A percentile compares a stretch with the other conserved stretches of the same genome.
Conservation (phyloP, 148 eudicot genomes). For the Fagopyrum homotropicum region DNA sequence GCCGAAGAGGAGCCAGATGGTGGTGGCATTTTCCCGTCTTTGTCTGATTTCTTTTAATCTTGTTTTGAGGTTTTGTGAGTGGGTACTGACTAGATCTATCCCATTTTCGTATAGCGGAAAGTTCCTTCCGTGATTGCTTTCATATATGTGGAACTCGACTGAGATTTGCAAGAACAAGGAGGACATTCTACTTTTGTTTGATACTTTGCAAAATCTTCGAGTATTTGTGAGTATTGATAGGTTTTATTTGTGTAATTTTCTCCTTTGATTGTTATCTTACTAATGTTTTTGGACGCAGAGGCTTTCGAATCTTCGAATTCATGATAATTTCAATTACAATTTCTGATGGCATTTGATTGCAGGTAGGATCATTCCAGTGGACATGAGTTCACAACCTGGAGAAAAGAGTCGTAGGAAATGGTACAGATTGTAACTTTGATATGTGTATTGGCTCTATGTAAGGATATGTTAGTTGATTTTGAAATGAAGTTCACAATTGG, state of each 20-base stretch:
- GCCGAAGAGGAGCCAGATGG: too few relatives aligned
- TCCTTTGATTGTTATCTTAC: slow-evolving; percentile 11
- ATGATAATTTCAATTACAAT: slow-evolving; percentile 60
- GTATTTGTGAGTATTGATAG: slow-evolving; percentile 54
- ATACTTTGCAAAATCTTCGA: slow-evolving; percentile 56
- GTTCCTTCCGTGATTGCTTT: too few relatives aligned
- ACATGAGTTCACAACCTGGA: too few relatives aligned
- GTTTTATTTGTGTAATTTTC: background rate
- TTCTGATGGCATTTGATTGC: slow-evolving; percentile 78
- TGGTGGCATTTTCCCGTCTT: too few relatives aligned
- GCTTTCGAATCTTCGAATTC: slow-evolving; percentile 82
- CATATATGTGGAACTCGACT: too few relatives aligned
- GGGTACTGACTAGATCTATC: too few relatives aligned
- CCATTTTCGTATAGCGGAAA: too few relatives aligned
- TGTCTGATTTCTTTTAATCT: too few relatives aligned
- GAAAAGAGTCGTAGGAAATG: too few relatives aligned
- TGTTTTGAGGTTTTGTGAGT: too few relatives aligned
- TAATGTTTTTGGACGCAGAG: slow-evolving; percentile 43
- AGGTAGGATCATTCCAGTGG: too few relatives aligned
- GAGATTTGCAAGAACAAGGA: too few relatives aligned
- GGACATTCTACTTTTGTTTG: slow-evolving; percentile 66
- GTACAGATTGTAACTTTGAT: slow-evolving; percentile 20
- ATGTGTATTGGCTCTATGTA: background rate
- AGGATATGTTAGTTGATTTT: background rate
- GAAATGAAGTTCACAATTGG: background rate